Base-by-base conservation (phyloP, 768 basidiomycete genomes). In the Tremella fuciformis region DNA sequence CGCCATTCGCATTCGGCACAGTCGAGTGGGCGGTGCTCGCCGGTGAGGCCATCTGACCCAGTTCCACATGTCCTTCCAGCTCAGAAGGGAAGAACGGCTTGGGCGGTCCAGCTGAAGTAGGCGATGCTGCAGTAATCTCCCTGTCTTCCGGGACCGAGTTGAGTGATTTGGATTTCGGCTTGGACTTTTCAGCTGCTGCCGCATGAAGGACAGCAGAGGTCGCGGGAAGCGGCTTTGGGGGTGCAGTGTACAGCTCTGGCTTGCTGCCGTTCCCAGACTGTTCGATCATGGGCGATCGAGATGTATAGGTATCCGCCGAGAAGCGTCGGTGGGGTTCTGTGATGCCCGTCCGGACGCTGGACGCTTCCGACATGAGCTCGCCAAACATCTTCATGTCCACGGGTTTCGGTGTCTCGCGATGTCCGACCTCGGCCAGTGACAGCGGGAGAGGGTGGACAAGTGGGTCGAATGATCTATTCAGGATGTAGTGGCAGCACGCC, bases 391-490 rank as follows among this genome's bases (percentile, higher is more conserved):
- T 22, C 22, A 18, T 46, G 11, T 34, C 29, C 29, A 34, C 29
- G 4, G 29, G 29, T 34, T 34, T 34, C 6, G 29, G 29, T 6
- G 53, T 55, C 39, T 21, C 42, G 42, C n/a, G 22, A 18, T 46
- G 42, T 4, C 42, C 42, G 6, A 46, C 22, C 22, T 46, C n/a
- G 6, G 89, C 87, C 58, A 91, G 82, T 42, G 84, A 86, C 60
- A 89, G 80, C 2, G 94, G 92, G 1, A 96, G 83, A 13, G 85
- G 82, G 26, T 83, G 77, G 59, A 86, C 69, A 19, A 98, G 84
- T 0, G 91, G 92, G 0, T 81, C 83, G 66, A 89, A 97, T 6
- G 91, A 91, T 69, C 83, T 82, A 70, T 83, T 83, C 62, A 97
- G 81, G 55, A 90, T 78, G 16, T 83, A 71, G 24, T 98, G 83